Base-by-base conservation (phyloP, 495 filamentous ascomycete species). In the Hypoxylon fuscum region DNA sequence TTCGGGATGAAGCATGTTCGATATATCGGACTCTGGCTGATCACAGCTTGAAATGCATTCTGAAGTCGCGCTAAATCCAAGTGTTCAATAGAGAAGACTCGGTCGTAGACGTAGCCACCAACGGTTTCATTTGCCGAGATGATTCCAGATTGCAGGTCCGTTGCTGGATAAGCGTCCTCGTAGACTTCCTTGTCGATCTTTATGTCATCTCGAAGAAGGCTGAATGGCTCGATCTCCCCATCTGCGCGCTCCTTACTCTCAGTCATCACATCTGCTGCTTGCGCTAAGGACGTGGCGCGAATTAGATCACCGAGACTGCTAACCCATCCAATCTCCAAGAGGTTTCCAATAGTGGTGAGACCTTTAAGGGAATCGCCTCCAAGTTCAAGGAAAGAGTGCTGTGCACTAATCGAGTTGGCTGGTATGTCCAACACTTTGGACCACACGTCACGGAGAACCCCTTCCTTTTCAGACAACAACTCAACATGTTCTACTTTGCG, bases 41-140 rank as follows among this genome's bases (percentile, higher is more conserved):
- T 41, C 12, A 41, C 38, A 8, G 15, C 38, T 15, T 41, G 38
- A 14, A 41, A 41, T 14, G 38, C 38, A 7, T 15, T 18, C 38
- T 20, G 38, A 20, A 41, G 38, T 41, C 15, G 38, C 18, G 10
- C n/a, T 15, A 41, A 17, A 20, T 41, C 38, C 6, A 41, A 15
- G 17, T 41, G 38, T 9, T 4, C 38, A 20, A 41, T 41, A 5
- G 38, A 41, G 38, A 41, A 41, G 38, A 44, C 21, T 23, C 41
- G 41, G 25, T 44, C 18, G 41, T 44, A 44, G 9, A 41, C 38
- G 38, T 41, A 41, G 10, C 38, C 38, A 41, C 38, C 38, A 17
- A 41, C 14, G 17, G 38, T 41, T 18, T 41, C 38, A 10, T 41
- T 41, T 4, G 38, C 38, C 3, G 38, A 41, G 9, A 41, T 41